Evolutionary conservation across 2,329 filamentous ascomycete genomes (phyloP), one percentile per base, ranked within the genome.

Genomic region (Colletotrichum magnum): DNA sequence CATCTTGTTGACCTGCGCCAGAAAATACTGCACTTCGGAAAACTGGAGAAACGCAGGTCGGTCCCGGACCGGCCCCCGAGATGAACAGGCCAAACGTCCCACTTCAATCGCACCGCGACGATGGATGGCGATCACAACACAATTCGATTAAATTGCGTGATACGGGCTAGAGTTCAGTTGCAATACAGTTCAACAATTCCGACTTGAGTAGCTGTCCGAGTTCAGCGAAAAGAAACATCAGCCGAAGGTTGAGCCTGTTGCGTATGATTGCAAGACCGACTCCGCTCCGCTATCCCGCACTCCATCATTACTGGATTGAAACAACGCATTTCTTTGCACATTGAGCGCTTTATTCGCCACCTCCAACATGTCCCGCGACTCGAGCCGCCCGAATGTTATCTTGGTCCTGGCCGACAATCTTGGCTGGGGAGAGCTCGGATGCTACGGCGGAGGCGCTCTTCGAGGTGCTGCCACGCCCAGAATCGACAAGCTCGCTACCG

Each of bases 341-440:
- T 48, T 48, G 7, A 21, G 18, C n/a, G 18, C 13, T 43, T 4
- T n/a, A 5, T 43, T 43, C 41, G 2, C 41, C 41, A n/a, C 6
- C 41, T 24, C 2, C 3, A 57, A 1, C 7, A 75, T 75, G 74
- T 75, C 74, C 6, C 68, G 43, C 10, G 72, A 76, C 36, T 67
- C 71, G 2, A 53, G 51, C 43, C 71, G 71, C 28, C 78, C 78
- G 6, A 80, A 79, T 15, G 67, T 79, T 41, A 73, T 78, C 2
- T 75, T 80, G n/a, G 73, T 75, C 64, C 69, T 80, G 0, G 79
- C 79, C n/a, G 79, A 80, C 47, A 80, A 80, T 59, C 77, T 80
- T 12, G 79, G 78, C 63, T 80, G 77, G 79, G 79, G 79, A 15
- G 79, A 80, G 54, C 72, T 80, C 4, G 78, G 77, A 1, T 79